Conservation (phyloP, 108 stramenopile genomes). For the Skeletonema menzelii region DNA sequence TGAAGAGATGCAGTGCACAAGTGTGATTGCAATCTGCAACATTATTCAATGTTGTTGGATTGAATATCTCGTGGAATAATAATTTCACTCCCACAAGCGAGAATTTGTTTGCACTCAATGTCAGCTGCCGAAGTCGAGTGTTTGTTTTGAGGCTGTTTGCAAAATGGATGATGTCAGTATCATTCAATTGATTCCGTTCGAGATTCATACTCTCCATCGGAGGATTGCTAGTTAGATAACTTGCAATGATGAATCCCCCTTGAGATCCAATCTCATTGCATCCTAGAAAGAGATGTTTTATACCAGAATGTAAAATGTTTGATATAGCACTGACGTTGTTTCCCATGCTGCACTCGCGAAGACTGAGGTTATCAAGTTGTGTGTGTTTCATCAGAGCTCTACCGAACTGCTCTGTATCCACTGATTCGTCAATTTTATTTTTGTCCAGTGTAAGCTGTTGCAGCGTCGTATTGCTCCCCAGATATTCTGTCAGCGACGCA, state of each 20-base stretch:
- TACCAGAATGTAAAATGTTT: not conserved
- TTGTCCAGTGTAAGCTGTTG: not conserved
- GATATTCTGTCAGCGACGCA: not conserved
- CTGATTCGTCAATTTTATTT: not conserved
- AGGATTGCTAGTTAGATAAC: not conserved
- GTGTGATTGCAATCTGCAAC: constrained; percentile 5
- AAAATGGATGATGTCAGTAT: not conserved
- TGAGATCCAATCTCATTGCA: not conserved
- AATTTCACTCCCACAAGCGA: not conserved
- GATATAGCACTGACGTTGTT: not conserved
- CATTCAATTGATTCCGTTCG: constrained; percentile 2
- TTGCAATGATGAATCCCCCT: not conserved
- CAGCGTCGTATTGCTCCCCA: not conserved
- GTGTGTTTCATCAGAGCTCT: not conserved
- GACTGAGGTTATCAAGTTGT: not conserved
- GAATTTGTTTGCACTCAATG: not conserved
- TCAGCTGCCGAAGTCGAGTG: not conserved
- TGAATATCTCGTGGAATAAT: not conserved
- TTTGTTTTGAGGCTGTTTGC: constrained; percentile 1
- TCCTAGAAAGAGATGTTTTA: not conserved
- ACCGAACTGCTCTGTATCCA: not conserved
- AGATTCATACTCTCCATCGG: not conserved
- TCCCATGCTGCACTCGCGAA: constrained; percentile 3
- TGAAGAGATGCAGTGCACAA: not conserved
- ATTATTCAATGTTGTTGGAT: not conserved